Evolutionary conservation across 2,329 filamentous ascomycete species (phyloP).

Genomic region (Akanthomyces dipterigenus): DNA sequence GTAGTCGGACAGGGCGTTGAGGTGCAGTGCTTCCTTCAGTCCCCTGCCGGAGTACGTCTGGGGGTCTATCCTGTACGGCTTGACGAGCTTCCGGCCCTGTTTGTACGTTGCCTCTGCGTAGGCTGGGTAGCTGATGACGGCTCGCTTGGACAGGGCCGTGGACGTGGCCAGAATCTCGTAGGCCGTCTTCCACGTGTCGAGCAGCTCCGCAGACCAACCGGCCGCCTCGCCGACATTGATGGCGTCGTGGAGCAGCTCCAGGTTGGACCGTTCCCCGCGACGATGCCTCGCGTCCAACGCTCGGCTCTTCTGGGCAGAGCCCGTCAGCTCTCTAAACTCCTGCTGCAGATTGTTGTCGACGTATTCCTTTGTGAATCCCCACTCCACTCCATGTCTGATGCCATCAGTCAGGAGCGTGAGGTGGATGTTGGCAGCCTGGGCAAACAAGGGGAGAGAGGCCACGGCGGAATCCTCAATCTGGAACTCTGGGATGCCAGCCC

Average conservation of each 20-base stretch:
- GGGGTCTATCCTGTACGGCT: background rate
- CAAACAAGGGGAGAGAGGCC: background rate
- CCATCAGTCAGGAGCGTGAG: background rate
- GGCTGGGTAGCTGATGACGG: background rate
- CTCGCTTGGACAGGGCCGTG: background rate
- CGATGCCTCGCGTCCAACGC: background rate
- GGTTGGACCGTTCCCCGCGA: background rate
- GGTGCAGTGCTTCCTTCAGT: background rate
- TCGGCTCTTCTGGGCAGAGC: background rate
- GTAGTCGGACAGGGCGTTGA: background rate
- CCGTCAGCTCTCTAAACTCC: background rate
- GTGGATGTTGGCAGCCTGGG: background rate
- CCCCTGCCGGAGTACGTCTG: background rate
- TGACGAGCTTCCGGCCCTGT: background rate
- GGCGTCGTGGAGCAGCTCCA: background rate
- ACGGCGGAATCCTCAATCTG: background rate
- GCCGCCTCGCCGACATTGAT: background rate
- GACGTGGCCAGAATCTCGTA: background rate
- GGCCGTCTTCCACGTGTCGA: background rate
- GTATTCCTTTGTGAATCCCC: background rate
- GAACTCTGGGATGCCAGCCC: background rate
- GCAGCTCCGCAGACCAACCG: background rate
- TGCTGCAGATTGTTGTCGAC: background rate
- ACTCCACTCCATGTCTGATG: background rate
- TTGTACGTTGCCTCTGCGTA: background rate